Percentiles rank a stretch among this genome's conserved stretches.
Conservation (phyloP, 2,329 filamentous ascomycete genomes). For the Helminthosporium solani region DNA sequence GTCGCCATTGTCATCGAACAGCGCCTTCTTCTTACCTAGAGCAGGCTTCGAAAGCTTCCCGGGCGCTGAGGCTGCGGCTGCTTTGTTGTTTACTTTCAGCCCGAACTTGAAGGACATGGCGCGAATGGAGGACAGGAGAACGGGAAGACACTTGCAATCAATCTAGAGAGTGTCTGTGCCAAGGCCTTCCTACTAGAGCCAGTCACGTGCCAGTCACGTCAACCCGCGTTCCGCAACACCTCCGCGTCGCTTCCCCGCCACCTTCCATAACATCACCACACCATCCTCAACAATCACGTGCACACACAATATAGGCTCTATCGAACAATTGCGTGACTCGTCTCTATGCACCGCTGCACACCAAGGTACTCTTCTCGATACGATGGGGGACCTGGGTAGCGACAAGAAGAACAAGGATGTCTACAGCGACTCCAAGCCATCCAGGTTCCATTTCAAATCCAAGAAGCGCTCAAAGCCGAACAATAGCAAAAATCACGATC, state of each 20-base stretch:
- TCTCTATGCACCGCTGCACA: constrained; percentile 20
- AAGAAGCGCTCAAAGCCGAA: constrained; percentile 21
- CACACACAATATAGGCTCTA: not conserved
- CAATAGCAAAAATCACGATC: constrained; percentile 10
- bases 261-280: constrained; percentile 3
- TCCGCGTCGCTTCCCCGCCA: constrained; percentile 15
- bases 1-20: constrained; percentile 59
- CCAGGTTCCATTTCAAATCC: constrained; percentile 45
- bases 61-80: constrained; percentile 12
- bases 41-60: constrained; percentile 23
- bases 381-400: constrained; percentile 34
- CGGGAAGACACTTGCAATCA: not conserved
- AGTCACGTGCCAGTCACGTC: constrained; percentile 31
- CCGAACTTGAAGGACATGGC: constrained; percentile 54
- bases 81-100: constrained; percentile 62
- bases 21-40: constrained; percentile 31
- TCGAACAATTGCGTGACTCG: not conserved
- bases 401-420: constrained; percentile 16
- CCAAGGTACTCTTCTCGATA: constrained; percentile 13
- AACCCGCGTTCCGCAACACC: constrained; percentile 24
- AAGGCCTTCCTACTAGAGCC: too few species aligned
- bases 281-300: not conserved
- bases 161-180: constrained; percentile 11
- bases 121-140: constrained; percentile 6
- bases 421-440: constrained; percentile 29